Evolutionary conservation across 176 grass and related monocot genomes (phyloP).

Genomic region (Phoenix dactylifera): DNA sequence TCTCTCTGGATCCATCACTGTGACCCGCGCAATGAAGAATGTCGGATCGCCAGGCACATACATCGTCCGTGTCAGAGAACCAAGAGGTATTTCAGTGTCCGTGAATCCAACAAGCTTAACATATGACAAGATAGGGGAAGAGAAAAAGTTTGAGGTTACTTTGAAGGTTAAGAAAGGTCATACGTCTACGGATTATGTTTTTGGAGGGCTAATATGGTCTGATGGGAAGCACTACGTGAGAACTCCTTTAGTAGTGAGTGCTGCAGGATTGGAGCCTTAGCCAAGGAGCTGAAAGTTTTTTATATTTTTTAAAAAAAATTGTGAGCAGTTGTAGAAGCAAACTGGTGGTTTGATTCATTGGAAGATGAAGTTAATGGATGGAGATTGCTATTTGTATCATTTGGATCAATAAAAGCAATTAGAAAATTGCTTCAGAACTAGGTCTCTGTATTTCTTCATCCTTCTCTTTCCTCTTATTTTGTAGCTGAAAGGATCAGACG

Average conservation of each 20-base stretch:
- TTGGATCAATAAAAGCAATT: too few relatives aligned
- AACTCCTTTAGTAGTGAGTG: constrained; percentile 28
- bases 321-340: too few relatives aligned
- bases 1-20: constrained; percentile 4
- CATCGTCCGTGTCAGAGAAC: constrained; percentile 29
- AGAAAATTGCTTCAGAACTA: too few relatives aligned
- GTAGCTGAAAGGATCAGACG: too few relatives aligned
- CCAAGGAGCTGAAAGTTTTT: too few relatives aligned
- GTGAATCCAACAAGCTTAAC: constrained; percentile 29
- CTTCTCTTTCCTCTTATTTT: too few relatives aligned
- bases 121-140: constrained; percentile 36
- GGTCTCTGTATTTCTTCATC: too few relatives aligned
- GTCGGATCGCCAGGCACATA: constrained; percentile 36
- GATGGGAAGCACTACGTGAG: constrained; percentile 48
- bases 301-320: neutral
- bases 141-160: constrained; percentile 50
- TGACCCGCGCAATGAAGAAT: constrained; percentile 40
- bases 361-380: too few relatives aligned
- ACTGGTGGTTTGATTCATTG: too few relatives aligned
- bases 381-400: too few relatives aligned
- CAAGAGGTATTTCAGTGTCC: constrained; percentile 39
- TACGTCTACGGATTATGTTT: constrained; percentile 10
- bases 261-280: too few relatives aligned
- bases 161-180: neutral
- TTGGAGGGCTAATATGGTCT: constrained; percentile 46